Evolutionary conservation across 1,139 yeast genomes (phyloP), one percentile per base, ranked within the genome.

Genomic region (Blastobotrys illinoisensis): DNA sequence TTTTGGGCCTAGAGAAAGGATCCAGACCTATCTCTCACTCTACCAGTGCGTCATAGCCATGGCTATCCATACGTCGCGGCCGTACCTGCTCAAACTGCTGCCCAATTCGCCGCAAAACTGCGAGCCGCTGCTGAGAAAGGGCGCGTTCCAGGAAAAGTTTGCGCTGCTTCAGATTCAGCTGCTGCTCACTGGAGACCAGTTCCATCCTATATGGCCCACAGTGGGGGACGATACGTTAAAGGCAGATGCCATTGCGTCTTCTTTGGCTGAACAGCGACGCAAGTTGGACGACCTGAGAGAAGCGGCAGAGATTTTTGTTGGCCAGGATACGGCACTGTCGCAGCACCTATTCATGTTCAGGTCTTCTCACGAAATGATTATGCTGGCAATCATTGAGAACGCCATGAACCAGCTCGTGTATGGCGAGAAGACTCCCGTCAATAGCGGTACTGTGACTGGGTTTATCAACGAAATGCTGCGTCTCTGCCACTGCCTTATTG

Each of bases 401-500:
- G 47, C 44, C 11, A 43, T 46, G 16, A 40, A 47, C 44, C 44
- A 28, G 9, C n/a, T 51, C 9, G 44, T 44, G 13, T 28, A 46
- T 23, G 13, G 28, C 23, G 24, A 44, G 14, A 44, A 44, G 7
- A 45, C 44, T 5, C 26, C 18, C 16, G 19, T 18, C 11, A 16
- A 14, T 13, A 18, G 26, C 16, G 19, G 13, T 16, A 18, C 19
- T 3, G 28, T 46, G 20, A 28, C 21, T 6, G 26, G 23, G n/a
- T 19, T 47, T 14, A 23, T 47, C 28, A 14, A 21, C 32, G 53
- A 50, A 16, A 47, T 51, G 40, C 14, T 51, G 44, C 18, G 18
- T 9, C 28, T 51, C 16, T 36, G 50, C 20, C 26, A 26, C 11
- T 13, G 44, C 2, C 44, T 79, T 40, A 70, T 81, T 46, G 75